phyloP scores from a whole-genome alignment of 2,329 filamentous ascomycete genomes.

The Fusarium phyllophilum region DNA sequence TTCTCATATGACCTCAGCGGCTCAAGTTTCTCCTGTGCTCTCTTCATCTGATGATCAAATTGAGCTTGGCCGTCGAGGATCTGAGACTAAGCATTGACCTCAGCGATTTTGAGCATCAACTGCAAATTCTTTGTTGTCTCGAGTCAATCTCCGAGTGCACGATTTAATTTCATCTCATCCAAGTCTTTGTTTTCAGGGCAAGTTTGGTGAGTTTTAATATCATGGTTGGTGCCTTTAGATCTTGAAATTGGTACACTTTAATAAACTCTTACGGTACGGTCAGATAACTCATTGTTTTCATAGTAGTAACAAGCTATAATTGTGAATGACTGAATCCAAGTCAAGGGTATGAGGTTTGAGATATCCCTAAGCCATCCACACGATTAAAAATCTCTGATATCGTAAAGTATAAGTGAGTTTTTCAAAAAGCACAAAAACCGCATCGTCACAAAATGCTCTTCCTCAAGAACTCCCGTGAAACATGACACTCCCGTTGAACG shows the following conservation, averaged over 20 bases:
- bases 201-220: not conserved
- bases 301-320: not conserved
- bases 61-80: not conserved
- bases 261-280: not conserved
- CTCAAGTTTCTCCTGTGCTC: not conserved
- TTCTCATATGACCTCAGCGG: not conserved
- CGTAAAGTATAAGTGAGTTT: slow-evolving; percentile 9
- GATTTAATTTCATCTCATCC: not conserved
- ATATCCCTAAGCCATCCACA: not conserved
- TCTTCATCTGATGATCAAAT: not conserved
- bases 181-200: not conserved
- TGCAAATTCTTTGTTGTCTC: not conserved
- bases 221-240: not conserved
- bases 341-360: not conserved
- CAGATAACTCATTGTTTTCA: not conserved
- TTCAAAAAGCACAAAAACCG: slow-evolving; percentile 1
- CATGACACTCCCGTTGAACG: slow-evolving; percentile 18
- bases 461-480: slow-evolving; percentile 23
- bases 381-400: slow-evolving; percentile 20
- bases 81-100: not conserved
- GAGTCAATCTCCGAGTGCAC: not conserved
- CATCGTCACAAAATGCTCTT: slow-evolving; percentile 10
- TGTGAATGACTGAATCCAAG: not conserved
- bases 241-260: not conserved
- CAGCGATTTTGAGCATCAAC: not conserved